These are phyloP conservation scores for Dothideomycetes sp. DNA, from an alignment of 2,329 filamentous ascomycete genomes.

Conservation along the genomic window DNA sequence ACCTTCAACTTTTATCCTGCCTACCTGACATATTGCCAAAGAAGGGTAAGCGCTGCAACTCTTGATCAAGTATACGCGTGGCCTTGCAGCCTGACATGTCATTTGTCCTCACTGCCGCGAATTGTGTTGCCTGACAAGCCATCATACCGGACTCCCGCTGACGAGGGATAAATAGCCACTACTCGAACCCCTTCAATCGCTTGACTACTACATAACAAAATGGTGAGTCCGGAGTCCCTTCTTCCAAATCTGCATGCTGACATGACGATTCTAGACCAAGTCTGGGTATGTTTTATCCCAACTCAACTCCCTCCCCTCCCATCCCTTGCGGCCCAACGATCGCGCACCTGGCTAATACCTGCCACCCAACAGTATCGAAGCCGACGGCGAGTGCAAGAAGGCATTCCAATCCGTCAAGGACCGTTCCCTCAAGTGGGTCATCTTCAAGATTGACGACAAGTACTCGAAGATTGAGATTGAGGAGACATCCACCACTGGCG, in stretches of 20 bases:
- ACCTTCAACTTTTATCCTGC: no score
- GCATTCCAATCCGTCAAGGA: constrained; percentile 73
- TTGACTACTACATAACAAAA: constrained; percentile 13
- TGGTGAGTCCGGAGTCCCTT: constrained; percentile 3
- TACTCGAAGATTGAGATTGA: constrained; percentile 76
- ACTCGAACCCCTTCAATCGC: neutral
- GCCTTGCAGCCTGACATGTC: constrained; percentile 1
- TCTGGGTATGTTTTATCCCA: constrained; percentile 31
- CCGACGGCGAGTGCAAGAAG: constrained; percentile 59
- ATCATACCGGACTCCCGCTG: constrained; percentile 5
- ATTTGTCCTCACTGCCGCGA: neutral
- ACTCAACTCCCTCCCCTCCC: constrained; percentile 9
- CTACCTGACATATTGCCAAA: no score
- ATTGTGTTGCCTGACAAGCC: constrained; percentile 8
- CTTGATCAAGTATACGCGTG: constrained; percentile 5
- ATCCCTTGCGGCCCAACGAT: constrained; percentile 10
- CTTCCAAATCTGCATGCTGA: neutral
- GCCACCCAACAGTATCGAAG: constrained; percentile 50
- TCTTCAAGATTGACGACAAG: constrained; percentile 80
- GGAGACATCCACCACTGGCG: constrained; percentile 55
- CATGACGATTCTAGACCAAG: constrained; percentile 27
- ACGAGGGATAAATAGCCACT: constrained; percentile 9
- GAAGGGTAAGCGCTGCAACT: no score
- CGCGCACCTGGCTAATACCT: constrained; percentile 1
- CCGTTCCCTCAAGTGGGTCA: constrained; percentile 72